These are phyloP conservation scores for Vigna trinervia DNA, from an alignment of 306 rosid species.

Conservation along the genomic window DNA sequence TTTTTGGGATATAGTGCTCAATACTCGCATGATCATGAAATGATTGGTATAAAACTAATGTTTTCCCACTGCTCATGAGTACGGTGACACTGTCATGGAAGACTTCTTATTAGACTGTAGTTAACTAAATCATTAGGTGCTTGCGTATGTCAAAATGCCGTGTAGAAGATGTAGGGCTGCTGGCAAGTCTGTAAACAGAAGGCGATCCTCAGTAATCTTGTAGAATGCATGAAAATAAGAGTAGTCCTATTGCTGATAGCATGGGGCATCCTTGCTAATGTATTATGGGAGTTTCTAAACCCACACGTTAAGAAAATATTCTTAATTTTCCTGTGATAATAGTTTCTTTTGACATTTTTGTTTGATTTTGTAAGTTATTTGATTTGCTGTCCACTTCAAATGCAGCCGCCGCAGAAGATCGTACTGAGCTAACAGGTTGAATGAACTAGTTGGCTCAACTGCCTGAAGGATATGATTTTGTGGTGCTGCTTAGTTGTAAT, in stretches of 20 bases:
- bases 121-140: slow-evolving; percentile 7
- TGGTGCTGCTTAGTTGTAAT: slow-evolving; percentile 42
- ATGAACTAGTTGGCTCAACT: slow-evolving; percentile 53
- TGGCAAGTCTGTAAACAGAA: not conserved
- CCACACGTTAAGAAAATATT: not conserved
- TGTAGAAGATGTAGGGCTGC: slow-evolving; percentile 8
- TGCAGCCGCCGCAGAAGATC: slow-evolving; percentile 70
- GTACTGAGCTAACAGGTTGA: slow-evolving; percentile 46
- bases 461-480: slow-evolving; percentile 47
- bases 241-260: slow-evolving; percentile 1
- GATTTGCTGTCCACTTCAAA: slow-evolving; percentile 30
- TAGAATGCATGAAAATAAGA: not conserved
- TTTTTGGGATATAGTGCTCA: not conserved
- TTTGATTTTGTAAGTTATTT: slow-evolving; percentile 32
- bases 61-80: not conserved
- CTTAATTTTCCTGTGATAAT: not conserved
- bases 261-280: slow-evolving; percentile 24
- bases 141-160: not conserved
- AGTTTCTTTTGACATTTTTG: slow-evolving; percentile 11
- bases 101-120: not conserved
- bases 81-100: not conserved
- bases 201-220: not conserved
- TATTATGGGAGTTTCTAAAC: slow-evolving; percentile 3
- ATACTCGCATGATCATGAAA: not conserved
- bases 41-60: not conserved